A percentile compares a stretch with the other conserved stretches of the same genome.
Evolutionary conservation across 495 filamentous ascomycete genomes (phyloP).

Genomic region (Choiromyces venosus): DNA sequence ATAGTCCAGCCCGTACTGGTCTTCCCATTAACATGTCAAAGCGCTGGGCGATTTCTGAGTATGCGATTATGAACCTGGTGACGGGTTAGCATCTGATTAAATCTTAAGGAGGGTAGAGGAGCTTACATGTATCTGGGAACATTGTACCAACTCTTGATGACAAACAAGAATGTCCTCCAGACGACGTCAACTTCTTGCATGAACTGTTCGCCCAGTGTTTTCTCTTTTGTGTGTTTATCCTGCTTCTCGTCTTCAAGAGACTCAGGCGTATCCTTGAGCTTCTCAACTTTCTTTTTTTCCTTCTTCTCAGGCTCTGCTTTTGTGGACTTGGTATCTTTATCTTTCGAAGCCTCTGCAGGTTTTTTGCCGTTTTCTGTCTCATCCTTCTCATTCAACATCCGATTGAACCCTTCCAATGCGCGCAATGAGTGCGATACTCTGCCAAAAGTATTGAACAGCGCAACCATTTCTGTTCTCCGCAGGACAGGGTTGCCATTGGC

Average conservation of each 20-base stretch:
- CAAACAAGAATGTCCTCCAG: slow-evolving; percentile 55
- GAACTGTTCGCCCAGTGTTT: slow-evolving; percentile 55
- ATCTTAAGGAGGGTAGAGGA: background rate
- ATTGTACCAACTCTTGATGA: slow-evolving; percentile 63
- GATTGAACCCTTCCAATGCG: slow-evolving; percentile 67
- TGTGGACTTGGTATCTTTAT: background rate
- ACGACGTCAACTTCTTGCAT: slow-evolving; percentile 59
- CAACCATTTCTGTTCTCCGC: slow-evolving; percentile 84
- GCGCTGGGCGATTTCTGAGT: slow-evolving; percentile 18
- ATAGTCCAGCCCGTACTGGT: slow-evolving; percentile 8
- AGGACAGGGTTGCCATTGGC: slow-evolving; percentile 64
- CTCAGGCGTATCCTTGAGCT: slow-evolving; percentile 34
- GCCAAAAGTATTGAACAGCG: slow-evolving; percentile 87
- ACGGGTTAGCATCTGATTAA: background rate
- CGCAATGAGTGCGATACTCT: slow-evolving; percentile 72
- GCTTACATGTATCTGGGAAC: slow-evolving; percentile 68
- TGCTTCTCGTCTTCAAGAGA: slow-evolving; percentile 43
- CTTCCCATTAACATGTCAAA: slow-evolving; percentile 22
- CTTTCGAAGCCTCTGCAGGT: slow-evolving; percentile 36
- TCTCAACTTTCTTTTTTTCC: slow-evolving; percentile 44
- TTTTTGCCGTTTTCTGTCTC: slow-evolving; percentile 47
- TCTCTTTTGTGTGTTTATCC: slow-evolving; percentile 42
- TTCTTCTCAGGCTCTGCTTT: slow-evolving; percentile 9
- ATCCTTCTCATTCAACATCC: slow-evolving; percentile 50
- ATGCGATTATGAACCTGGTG: slow-evolving; percentile 17